These are phyloP conservation scores for Voacanga thouarsii DNA, from an alignment of 257 asterid genomes.

Conservation along the genomic window DNA sequence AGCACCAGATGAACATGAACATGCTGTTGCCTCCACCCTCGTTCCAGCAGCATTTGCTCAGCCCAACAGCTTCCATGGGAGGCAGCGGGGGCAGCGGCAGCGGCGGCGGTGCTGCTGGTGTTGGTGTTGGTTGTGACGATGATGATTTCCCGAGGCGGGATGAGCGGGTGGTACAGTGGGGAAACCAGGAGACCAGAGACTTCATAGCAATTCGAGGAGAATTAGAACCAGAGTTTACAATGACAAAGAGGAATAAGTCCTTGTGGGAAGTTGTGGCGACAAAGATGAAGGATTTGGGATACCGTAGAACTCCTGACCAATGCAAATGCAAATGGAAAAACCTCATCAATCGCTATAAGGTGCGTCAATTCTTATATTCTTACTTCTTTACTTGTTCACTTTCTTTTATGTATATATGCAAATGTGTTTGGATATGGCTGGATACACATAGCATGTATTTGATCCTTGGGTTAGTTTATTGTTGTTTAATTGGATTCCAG, in stretches of 20 bases:
- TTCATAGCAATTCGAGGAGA: conserved; percentile 62
- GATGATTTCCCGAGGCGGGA: conserved; percentile 60
- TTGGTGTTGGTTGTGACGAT: conserved; percentile 29
- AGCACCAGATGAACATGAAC: conserved; percentile 7
- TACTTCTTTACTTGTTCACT: not conserved
- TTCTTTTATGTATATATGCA: not conserved
- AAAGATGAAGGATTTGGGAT: conserved; percentile 59
- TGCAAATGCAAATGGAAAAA: conserved; percentile 75
- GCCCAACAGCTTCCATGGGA: conserved; percentile 12
- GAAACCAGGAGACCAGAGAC: conserved; percentile 62
- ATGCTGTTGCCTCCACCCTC: conserved; percentile 20
- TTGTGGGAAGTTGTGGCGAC: conserved; percentile 60
- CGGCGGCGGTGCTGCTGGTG: too few species aligned
- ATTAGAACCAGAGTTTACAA: conserved; percentile 39
- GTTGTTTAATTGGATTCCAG: not conserved
- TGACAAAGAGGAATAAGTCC: conserved; percentile 29
- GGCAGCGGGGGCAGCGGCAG: conserved; percentile 4
- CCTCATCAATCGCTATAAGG: conserved; percentile 61
- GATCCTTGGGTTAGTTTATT: not conserved
- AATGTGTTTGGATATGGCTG: not conserved
- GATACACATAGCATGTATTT: not conserved
- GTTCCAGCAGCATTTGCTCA: conserved; percentile 19
- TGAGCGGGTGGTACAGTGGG: conserved; percentile 69
- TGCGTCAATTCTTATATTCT: conserved; percentile 6
- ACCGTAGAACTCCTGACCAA: conserved; percentile 58